phyloP scores from a whole-genome alignment of 768 basidiomycete species.

The Leccinellum rugosiceps region DNA sequence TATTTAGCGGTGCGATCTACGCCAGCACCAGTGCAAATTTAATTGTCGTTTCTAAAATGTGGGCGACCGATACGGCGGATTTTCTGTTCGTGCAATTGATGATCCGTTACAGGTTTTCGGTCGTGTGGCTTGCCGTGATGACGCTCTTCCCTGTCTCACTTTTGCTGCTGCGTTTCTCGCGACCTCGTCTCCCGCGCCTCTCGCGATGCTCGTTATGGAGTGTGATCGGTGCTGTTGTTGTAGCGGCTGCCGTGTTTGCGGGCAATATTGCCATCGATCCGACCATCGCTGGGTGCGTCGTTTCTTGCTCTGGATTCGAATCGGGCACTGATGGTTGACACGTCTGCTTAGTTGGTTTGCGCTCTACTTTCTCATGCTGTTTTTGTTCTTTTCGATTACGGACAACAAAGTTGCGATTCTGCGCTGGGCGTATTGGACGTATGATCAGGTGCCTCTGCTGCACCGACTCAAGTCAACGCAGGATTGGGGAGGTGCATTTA shows the following conservation, averaged over 20 bases:
- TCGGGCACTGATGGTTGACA: neutral
- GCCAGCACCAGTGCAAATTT: constrained; percentile 54
- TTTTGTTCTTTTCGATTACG: constrained; percentile 44
- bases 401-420: constrained; percentile 55
- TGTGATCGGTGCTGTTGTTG: constrained; percentile 40
- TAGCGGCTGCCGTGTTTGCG: constrained; percentile 44
- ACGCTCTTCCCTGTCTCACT: constrained; percentile 58
- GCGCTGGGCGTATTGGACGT: constrained; percentile 56
- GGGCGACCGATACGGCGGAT: constrained; percentile 5
- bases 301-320: neutral
- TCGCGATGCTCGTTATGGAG: constrained; percentile 38
- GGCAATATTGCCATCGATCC: constrained; percentile 63
- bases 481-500: constrained; percentile 43
- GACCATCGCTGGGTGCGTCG: constrained; percentile 48
- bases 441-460: constrained; percentile 54
- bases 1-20: constrained; percentile 53
- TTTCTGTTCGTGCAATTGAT: neutral
- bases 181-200: constrained; percentile 51
- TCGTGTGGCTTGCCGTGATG: constrained; percentile 68
- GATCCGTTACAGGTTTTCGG: constrained; percentile 48
- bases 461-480: constrained; percentile 39
- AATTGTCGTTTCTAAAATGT: constrained; percentile 58
- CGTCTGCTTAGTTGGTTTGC: constrained; percentile 50
- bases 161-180: constrained; percentile 61
- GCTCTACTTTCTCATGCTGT: constrained; percentile 54